These are phyloP conservation scores for Leccinum pachyderme DNA, from an alignment of 1,284 basidiomycete genomes.

Conservation along the genomic window DNA sequence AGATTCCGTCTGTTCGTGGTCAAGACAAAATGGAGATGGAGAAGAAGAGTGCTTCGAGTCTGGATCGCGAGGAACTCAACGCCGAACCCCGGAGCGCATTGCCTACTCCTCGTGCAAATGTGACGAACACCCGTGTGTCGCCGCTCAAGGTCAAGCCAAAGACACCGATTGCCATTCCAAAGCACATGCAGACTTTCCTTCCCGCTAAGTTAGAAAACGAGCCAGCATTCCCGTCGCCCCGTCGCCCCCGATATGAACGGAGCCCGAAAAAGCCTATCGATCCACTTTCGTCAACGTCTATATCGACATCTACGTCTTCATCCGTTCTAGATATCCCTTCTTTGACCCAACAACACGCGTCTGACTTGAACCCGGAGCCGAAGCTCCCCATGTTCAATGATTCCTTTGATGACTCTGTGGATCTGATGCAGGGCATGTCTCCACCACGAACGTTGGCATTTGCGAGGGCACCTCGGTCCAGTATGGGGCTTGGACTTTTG, in stretches of 20 bases:
- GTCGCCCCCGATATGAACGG: constrained; percentile 33
- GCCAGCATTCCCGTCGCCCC: constrained; percentile 47
- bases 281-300: constrained; percentile 30
- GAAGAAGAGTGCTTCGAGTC: constrained; percentile 37
- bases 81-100: constrained; percentile 41
- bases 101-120: constrained; percentile 37
- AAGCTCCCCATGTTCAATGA: constrained; percentile 47
- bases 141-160: constrained; percentile 45
- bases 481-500: constrained; percentile 48
- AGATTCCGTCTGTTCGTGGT: constrained; percentile 27
- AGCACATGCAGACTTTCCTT: constrained; percentile 62
- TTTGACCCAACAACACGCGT: constrained; percentile 20
- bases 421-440: constrained; percentile 66
- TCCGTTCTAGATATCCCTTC: constrained; percentile 32
- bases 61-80: constrained; percentile 50
- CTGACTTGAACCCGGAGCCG: constrained; percentile 25
- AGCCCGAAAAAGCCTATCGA: constrained; percentile 29
- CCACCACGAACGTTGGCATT: constrained; percentile 86
- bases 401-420: constrained; percentile 54
- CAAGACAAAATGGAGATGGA: constrained; percentile 53
- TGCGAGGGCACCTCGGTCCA: constrained; percentile 63
- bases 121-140: constrained; percentile 34
- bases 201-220: constrained; percentile 55
- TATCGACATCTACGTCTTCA: constrained; percentile 27
- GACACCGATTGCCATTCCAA: constrained; percentile 54